phyloP scores from a whole-genome alignment of 2,329 filamentous ascomycete genomes.

The Zymoseptoria brevis region DNA sequence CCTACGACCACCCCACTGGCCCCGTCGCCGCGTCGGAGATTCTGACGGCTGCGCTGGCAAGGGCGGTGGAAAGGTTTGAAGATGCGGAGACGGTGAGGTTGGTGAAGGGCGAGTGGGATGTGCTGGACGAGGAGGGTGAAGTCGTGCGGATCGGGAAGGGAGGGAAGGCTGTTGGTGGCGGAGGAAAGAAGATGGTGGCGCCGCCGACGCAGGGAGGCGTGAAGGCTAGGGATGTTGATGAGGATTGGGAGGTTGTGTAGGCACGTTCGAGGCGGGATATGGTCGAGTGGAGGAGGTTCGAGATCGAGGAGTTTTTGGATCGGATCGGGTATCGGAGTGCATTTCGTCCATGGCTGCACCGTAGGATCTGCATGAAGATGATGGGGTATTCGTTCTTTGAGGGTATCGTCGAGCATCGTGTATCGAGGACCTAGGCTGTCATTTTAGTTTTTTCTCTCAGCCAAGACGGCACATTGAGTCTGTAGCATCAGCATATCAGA shows the following conservation, averaged over 20 bases:
- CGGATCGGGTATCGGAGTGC: background rate
- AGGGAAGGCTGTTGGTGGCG: background rate
- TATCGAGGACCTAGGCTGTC: background rate
- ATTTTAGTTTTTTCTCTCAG: background rate
- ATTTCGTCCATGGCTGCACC: background rate
- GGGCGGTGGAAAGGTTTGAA: slow-evolving; percentile 54
- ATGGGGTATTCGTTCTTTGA: background rate
- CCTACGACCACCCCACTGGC: slow-evolving; percentile 44
- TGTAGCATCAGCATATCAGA: background rate
- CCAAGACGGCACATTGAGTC: background rate
- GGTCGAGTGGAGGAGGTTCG: background rate
- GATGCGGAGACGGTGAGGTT: slow-evolving; percentile 53
- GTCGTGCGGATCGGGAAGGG: slow-evolving; percentile 8
- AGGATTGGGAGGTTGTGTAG: background rate
- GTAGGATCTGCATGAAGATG: background rate
- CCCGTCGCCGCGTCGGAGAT: slow-evolving; percentile 50
- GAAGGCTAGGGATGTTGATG: background rate
- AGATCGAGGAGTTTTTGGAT: background rate
- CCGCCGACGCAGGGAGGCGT: background rate
- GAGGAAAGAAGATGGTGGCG: background rate
- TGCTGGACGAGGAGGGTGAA: slow-evolving; percentile 36
- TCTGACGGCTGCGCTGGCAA: slow-evolving; percentile 47
- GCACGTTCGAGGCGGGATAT: too few relatives aligned
- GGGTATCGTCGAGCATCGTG: background rate
- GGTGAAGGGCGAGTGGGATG: slow-evolving; percentile 53